A percentile compares a stretch with the other conserved stretches of the same genome.
Conservation (phyloP, 2,329 filamentous ascomycete species). For the Aspergillus nomiae region DNA sequence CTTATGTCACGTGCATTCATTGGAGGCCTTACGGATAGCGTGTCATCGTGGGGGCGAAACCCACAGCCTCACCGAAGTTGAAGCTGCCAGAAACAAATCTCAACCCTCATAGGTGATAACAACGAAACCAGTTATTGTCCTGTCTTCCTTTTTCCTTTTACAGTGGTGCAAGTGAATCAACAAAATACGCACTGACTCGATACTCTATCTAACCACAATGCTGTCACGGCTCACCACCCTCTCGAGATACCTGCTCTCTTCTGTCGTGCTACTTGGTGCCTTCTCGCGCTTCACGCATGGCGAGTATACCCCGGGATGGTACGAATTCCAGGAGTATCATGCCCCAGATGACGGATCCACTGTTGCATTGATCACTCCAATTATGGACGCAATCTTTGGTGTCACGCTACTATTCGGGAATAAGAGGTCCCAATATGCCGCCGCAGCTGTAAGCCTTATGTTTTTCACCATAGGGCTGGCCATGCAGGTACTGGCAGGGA, state of each 20-base stretch:
- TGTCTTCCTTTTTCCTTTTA: background rate
- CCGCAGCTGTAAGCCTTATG: background rate
- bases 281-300: slow-evolving; percentile 11
- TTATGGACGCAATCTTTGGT: background rate
- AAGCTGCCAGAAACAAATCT: too few relatives aligned
- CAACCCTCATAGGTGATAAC: background rate
- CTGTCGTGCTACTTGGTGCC: background rate
- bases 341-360: slow-evolving; percentile 3
- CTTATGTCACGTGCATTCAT: background rate
- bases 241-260: background rate
- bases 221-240: background rate
- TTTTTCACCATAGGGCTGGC: background rate
- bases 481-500: slow-evolving; percentile 1
- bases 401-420: background rate
- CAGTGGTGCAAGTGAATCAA: background rate
- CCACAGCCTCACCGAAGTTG: too few relatives aligned
- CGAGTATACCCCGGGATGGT: background rate
- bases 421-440: fast-evolving
- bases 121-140: fast-evolving
- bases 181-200: background rate
- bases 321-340: slow-evolving; percentile 8
- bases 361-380: background rate
- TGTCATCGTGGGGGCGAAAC: too few relatives aligned
- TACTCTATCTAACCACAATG: background rate
- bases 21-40: background rate